These are phyloP conservation scores for Monosporascus ibericus DNA, from an alignment of 2,329 filamentous ascomycete species.

Conservation along the genomic window DNA sequence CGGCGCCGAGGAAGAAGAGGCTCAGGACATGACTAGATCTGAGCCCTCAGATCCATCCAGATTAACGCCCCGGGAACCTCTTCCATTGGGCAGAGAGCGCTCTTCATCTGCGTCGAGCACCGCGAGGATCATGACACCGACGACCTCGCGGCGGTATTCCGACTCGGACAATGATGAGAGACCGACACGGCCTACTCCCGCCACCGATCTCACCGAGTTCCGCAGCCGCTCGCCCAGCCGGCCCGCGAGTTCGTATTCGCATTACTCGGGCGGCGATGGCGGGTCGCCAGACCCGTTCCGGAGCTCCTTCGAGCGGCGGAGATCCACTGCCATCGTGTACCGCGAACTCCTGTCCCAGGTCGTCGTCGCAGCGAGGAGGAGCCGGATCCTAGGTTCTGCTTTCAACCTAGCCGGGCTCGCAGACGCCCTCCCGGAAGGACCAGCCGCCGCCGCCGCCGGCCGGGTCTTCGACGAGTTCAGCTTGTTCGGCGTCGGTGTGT, in stretches of 20 bases:
- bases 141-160: neutral
- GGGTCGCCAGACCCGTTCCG: neutral
- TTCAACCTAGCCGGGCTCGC: neutral
- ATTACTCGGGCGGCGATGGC: neutral
- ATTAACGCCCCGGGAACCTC: neutral
- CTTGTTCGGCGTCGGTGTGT: neutral
- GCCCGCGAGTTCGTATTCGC: neutral
- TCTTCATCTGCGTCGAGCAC: neutral
- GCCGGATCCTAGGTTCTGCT: conserved; percentile 1
- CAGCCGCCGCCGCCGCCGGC: neutral
- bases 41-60: neutral
- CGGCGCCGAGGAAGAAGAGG: neutral
- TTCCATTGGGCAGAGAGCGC: neutral
- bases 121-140: neutral
- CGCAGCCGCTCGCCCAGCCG: neutral
- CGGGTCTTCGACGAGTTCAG: neutral
- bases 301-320: conserved; percentile 1
- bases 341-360: conserved; percentile 4
- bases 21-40: neutral
- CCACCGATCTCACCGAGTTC: neutral
- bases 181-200: no score
- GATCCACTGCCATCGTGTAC: conserved; percentile 1
- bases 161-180: neutral
- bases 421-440: neutral
- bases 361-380: conserved; percentile 1